Base-by-base conservation (phyloP, 2,329 filamentous ascomycete species). In the Microdochium paspali region DNA sequence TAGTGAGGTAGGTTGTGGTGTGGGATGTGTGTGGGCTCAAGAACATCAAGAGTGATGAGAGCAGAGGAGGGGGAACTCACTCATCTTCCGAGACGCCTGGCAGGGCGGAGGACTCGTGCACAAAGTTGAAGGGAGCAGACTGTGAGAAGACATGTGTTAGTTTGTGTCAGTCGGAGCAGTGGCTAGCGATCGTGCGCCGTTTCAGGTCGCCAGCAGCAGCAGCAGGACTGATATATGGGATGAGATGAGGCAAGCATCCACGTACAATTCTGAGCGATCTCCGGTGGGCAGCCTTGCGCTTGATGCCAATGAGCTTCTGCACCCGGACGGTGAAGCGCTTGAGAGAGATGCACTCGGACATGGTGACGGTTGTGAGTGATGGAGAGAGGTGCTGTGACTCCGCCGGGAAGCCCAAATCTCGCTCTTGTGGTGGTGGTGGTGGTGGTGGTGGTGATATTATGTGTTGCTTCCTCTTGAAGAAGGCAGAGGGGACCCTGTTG, bases 61-160 rank as follows among this genome's bases (percentile, higher is more conserved):
- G n/a, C n/a, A n/a, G n/a, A n/a, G n/a, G n/a, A n/a, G 39, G 35
- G 32, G 5, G 4, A 26, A 66, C 77, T 62, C 70, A 81, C 77
- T 83, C 77, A 54, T 80, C 75, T 53, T 78, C 69, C 43, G 73
- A 74, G 39, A 81, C 66, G 32, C 78, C 79, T 2, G 76, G 76
- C 13, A 82, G 63, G 40, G 62, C 63, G 35, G 74, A 66, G n/a
- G 68, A 63, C 56, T 79, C 75, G 49, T 71, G 72, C 58, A 75
- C 74, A 56, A 81, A 74, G 59, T 80, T 69, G 62, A 77, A 82
- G 0, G 79, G 79, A 10, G 71, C 71, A 45, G 77, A 80, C 78
- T 81, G 50, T n/a, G 40, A 23, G n/a, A 46, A 1, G 6, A 42
- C n/a, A 44, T 46, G 23, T 44, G 39, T 7, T 45, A 44, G 52